Evolutionary conservation across 495 filamentous ascomycete genomes (phyloP).

Genomic region (Thozetella sp.): DNA sequence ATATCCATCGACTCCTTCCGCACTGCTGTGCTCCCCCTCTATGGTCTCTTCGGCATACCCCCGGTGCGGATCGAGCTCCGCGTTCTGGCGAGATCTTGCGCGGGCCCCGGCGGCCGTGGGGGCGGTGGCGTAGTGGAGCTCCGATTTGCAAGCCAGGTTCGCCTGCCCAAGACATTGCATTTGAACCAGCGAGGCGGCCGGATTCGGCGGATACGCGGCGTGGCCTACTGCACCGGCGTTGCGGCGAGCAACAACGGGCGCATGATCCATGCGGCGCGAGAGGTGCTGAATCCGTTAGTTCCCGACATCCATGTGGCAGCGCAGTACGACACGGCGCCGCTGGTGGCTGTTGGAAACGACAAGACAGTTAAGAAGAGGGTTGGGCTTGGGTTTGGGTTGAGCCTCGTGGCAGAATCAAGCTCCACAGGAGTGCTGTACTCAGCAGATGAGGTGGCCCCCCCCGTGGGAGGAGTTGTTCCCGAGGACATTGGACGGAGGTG

Average conservation of each 20-base stretch:
- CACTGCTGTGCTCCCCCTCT: conserved; percentile 88
- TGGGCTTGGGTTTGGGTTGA: conserved; percentile 85
- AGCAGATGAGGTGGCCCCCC: conserved; percentile 82
- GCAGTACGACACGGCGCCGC: conserved; percentile 71
- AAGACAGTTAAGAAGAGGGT: conserved; percentile 52
- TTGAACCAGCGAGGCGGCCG: conserved; percentile 76
- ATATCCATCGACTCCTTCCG: conserved; percentile 90
- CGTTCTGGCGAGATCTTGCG: conserved; percentile 76
- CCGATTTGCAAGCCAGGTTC: conserved; percentile 86
- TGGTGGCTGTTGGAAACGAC: conserved; percentile 58
- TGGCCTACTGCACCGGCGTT: conserved; percentile 90
- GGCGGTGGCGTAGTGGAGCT: conserved; percentile 93
- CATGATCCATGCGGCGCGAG: conserved; percentile 90
- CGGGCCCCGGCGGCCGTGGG: conserved; percentile 69
- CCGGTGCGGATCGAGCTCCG: conserved; percentile 84
- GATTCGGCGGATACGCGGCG: conserved; percentile 87
- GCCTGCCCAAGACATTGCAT: conserved; percentile 92
- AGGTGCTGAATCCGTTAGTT: conserved; percentile 81
- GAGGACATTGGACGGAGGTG: conserved; percentile 89
- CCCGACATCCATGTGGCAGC: conserved; percentile 80
- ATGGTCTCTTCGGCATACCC: conserved; percentile 82
- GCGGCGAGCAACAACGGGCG: conserved; percentile 89
- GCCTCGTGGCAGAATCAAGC: conserved; percentile 87
- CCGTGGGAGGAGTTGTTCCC: conserved; percentile 76
- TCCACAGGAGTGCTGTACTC: conserved; percentile 78